Evolutionary conservation across 2,329 filamentous ascomycete genomes (phyloP).

Genomic region (Ophiocordyceps australis): DNA sequence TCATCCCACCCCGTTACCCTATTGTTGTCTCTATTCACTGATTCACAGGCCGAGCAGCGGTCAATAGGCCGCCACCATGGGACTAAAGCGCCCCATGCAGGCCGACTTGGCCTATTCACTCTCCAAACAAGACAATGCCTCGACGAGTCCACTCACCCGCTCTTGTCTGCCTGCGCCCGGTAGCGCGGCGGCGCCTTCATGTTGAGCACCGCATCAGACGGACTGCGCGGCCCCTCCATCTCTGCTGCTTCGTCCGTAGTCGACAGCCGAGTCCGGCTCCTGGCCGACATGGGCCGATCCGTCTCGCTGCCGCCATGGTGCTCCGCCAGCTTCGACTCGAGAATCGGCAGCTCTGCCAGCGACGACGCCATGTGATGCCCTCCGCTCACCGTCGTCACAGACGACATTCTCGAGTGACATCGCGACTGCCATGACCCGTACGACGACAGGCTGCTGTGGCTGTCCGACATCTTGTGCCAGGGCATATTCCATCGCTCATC

Average conservation of each 20-base stretch:
- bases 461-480: slow-evolving; percentile 22
- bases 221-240: slow-evolving; percentile 4
- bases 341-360: slow-evolving; percentile 16
- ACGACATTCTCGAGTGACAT: slow-evolving; percentile 33
- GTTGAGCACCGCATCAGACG: slow-evolving; percentile 9
- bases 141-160: too few species aligned
- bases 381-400: slow-evolving; percentile 29
- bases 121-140: too few species aligned
- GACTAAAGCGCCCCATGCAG: too few species aligned
- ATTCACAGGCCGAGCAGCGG: too few species aligned
- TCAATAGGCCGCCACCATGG: too few species aligned
- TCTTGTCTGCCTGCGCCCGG: too few species aligned
- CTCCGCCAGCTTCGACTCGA: slow-evolving; percentile 16
- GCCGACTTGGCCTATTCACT: too few species aligned
- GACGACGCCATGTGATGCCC: slow-evolving; percentile 14
- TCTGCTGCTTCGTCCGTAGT: neutral
- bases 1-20: too few species aligned
- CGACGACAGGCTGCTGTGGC: slow-evolving; percentile 31
- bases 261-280: neutral
- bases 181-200: slow-evolving; percentile 2
- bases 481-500: slow-evolving; percentile 1
- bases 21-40: too few species aligned
- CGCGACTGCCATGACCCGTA: slow-evolving; percentile 26
- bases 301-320: slow-evolving; percentile 5
- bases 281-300: slow-evolving; percentile 1